These are phyloP conservation scores for Byssoonygena ceratinophila DNA, from an alignment of 2,329 filamentous ascomycete species.

Conservation along the genomic window DNA sequence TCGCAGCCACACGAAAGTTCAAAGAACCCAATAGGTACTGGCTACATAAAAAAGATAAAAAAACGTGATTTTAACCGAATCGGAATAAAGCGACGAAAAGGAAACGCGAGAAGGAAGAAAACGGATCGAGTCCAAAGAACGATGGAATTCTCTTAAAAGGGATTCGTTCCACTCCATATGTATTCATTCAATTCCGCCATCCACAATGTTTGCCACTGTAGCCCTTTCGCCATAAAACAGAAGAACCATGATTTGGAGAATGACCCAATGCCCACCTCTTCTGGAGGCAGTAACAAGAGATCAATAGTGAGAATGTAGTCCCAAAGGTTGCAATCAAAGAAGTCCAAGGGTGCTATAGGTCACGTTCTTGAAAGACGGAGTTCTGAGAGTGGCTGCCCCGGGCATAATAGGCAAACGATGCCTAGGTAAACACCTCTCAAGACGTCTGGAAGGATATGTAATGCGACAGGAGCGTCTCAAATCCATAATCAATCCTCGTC, in stretches of 20 bases:
- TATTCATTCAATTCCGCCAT: conserved; percentile 6
- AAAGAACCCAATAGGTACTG: background rate
- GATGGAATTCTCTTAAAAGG: background rate
- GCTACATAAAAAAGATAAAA: background rate
- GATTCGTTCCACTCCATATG: conserved; percentile 5
- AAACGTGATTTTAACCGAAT: background rate
- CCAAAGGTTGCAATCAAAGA: background rate
- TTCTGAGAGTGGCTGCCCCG: background rate
- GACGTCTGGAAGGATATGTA: background rate
- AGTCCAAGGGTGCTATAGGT: background rate
- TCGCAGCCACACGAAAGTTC: background rate
- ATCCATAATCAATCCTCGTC: conserved; percentile 24
- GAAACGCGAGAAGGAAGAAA: background rate
- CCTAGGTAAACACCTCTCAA: background rate
- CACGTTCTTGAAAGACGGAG: background rate
- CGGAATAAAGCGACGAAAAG: background rate
- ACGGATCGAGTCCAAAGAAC: background rate
- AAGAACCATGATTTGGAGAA: background rate
- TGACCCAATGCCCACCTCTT: background rate
- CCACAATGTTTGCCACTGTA: conserved; percentile 1
- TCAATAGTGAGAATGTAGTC: background rate
- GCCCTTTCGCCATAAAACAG: conserved; percentile 3
- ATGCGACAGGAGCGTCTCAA: background rate
- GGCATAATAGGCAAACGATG: background rate
- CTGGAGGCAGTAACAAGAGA: background rate